These are phyloP conservation scores for Chlorella sorokiniana DNA, from an alignment of 139 green algal species.

Conservation along the genomic window DNA sequence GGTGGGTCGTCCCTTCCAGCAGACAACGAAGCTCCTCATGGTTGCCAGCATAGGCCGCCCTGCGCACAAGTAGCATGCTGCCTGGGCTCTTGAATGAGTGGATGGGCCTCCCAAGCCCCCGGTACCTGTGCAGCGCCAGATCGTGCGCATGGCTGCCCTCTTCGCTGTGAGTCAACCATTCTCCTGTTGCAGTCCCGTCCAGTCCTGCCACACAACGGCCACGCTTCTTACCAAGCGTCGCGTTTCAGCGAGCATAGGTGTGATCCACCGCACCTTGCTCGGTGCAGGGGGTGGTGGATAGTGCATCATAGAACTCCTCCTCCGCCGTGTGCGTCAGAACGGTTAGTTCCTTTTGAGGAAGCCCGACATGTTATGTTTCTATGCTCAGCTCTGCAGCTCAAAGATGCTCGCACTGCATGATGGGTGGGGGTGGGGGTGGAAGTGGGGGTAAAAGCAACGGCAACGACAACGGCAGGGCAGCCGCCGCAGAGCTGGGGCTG, in stretches of 20 bases:
- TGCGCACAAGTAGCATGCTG: neutral
- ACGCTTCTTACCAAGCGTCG: neutral
- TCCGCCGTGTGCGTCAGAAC: neutral
- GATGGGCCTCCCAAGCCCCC: neutral
- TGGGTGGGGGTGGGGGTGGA: too few relatives aligned
- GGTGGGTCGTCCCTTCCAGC: constrained; percentile 7
- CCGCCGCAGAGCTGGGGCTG: too few relatives aligned
- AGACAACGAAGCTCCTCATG: constrained; percentile 28
- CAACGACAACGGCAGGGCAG: too few relatives aligned
- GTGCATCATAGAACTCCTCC: constrained; percentile 25
- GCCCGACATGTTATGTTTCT: constrained; percentile 15
- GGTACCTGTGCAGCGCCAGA: constrained; percentile 23
- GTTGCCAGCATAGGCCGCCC: constrained; percentile 56
- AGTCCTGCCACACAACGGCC: too few relatives aligned
- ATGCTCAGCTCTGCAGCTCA: too few relatives aligned
- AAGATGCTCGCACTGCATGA: too few relatives aligned
- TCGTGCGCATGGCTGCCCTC: neutral
- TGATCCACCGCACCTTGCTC: neutral
- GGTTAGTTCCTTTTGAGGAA: neutral
- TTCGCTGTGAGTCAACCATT: neutral
- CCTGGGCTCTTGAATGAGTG: neutral
- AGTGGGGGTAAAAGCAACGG: too few relatives aligned
- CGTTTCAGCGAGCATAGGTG: too few relatives aligned
- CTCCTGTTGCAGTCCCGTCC: neutral
- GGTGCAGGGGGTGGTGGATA: neutral